Evolutionary conservation across 192 early-diverging fungal species (phyloP).

Genomic region (Borealophlyctis nickersoniae): DNA sequence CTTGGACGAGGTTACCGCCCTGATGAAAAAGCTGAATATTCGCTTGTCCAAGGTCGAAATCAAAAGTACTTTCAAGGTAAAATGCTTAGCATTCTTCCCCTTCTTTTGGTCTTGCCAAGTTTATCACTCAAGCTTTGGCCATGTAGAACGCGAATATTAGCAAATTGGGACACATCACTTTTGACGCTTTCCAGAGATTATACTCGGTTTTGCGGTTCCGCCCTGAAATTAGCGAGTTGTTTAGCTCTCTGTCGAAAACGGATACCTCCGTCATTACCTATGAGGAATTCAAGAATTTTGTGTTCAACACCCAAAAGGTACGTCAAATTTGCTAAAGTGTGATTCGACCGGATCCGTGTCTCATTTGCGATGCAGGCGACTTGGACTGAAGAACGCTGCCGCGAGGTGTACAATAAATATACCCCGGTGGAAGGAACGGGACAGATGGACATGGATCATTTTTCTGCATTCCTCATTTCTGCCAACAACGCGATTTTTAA

Average conservation of each 20-base stretch:
- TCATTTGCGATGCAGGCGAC: conserved; percentile 21
- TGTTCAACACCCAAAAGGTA: conserved; percentile 58
- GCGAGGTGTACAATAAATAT: conserved; percentile 59
- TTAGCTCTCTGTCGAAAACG: conserved; percentile 37
- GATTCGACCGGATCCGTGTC: too few relatives aligned
- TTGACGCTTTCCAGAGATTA: conserved; percentile 57
- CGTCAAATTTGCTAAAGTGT: too few relatives aligned
- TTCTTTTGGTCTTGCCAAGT: too few relatives aligned
- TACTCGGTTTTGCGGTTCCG: conserved; percentile 60
- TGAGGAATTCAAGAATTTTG: conserved; percentile 56
- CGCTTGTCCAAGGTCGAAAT: conserved; percentile 59
- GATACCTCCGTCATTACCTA: conserved; percentile 37
- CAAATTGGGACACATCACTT: conserved; percentile 48
- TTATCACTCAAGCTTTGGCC: too few relatives aligned
- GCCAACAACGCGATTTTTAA: conserved; percentile 58
- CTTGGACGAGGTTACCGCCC: conserved; percentile 44
- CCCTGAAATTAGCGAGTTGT: conserved; percentile 58
- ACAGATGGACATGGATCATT: conserved; percentile 63
- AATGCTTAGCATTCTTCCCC: not conserved
- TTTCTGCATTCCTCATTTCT: conserved; percentile 64
- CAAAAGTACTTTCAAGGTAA: conserved; percentile 57
- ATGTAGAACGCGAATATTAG: conserved; percentile 48
- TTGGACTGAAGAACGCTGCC: conserved; percentile 46
- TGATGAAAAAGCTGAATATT: conserved; percentile 61
- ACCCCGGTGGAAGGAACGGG: conserved; percentile 23